A percentile compares a stretch with the other conserved stretches of the same genome.
phyloP scores from a whole-genome alignment of 2,329 filamentous ascomycete species.

The Rosellinia necatrix region DNA sequence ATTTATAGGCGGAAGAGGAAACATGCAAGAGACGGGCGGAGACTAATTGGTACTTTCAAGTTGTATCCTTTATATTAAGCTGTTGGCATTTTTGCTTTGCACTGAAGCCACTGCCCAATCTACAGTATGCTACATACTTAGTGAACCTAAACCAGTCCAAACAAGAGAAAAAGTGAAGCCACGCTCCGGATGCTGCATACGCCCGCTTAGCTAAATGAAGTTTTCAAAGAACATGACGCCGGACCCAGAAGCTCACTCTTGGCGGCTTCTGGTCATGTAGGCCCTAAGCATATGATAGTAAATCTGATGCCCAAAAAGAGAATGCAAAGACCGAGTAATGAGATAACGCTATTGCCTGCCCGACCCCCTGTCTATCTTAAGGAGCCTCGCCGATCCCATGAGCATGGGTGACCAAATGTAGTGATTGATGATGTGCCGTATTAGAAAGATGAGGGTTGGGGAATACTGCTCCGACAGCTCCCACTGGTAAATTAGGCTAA shows the following conservation, averaged over 20 bases:
- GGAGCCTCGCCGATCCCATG: neutral
- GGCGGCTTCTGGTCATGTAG: neutral
- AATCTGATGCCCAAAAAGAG: neutral
- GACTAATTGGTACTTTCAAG: neutral
- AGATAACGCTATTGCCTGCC: neutral
- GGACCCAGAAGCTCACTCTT: constrained; percentile 3
- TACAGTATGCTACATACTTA: constrained; percentile 14
- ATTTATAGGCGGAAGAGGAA: too few species aligned
- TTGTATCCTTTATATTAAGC: constrained; percentile 5
- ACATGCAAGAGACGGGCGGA: neutral
- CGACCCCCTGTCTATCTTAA: neutral
- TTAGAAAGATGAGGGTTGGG: neutral
- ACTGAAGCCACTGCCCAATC: neutral
- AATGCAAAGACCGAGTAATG: neutral
- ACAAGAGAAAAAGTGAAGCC: constrained; percentile 6
- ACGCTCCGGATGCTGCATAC: constrained; percentile 19
- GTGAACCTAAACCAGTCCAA: neutral
- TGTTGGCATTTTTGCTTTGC: neutral
- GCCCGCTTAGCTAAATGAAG: constrained; percentile 17
- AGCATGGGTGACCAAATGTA: neutral
- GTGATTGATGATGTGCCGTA: neutral
- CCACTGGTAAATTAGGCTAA: neutral
- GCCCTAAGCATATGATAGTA: neutral
- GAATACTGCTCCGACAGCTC: neutral
- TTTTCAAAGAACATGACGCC: constrained; percentile 6